A percentile compares a stretch with the other conserved stretches of the same genome.
Conservation (phyloP, 2,329 filamentous ascomycete species). For the Emmonsiellopsis sp. region DNA sequence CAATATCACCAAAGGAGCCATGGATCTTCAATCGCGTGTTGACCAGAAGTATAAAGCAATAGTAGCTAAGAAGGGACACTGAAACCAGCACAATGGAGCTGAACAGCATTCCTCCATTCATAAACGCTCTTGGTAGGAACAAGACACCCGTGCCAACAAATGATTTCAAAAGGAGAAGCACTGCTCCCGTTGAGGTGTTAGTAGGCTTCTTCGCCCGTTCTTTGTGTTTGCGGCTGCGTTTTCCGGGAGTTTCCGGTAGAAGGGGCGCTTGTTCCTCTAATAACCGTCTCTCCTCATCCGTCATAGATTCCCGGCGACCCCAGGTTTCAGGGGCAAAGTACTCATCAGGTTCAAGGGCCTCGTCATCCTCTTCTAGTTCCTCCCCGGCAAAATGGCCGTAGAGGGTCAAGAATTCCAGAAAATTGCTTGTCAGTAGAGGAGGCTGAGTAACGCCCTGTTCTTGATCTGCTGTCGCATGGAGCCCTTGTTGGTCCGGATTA, state of each 20-base stretch:
- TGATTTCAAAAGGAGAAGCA: slow-evolving; percentile 83
- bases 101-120: slow-evolving; percentile 96
- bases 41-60: slow-evolving; percentile 92
- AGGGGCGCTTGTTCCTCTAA: slow-evolving; percentile 73
- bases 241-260: slow-evolving; percentile 58
- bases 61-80: slow-evolving; percentile 83
- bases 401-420: slow-evolving; percentile 87
- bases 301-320: slow-evolving; percentile 31
- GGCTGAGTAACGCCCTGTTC: slow-evolving; percentile 34
- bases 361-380: slow-evolving; percentile 91
- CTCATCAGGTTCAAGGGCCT: slow-evolving; percentile 74
- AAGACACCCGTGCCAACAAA: slow-evolving; percentile 95
- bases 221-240: slow-evolving; percentile 66
- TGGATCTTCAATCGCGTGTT: slow-evolving; percentile 75
- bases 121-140: slow-evolving; percentile 83
- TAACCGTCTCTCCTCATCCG: slow-evolving; percentile 57
- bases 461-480: slow-evolving; percentile 28
- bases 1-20: slow-evolving; percentile 97
- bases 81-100: slow-evolving; percentile 82
- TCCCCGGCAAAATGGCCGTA: slow-evolving; percentile 98
- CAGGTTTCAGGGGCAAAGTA: slow-evolving; percentile 76
- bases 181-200: slow-evolving; percentile 68
- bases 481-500: slow-evolving; percentile 45
- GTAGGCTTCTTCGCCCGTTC: slow-evolving; percentile 63
- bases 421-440: slow-evolving; percentile 76